phyloP scores from a whole-genome alignment of 2,329 filamentous ascomycete genomes.

The Verticillium zaregamsianum region DNA sequence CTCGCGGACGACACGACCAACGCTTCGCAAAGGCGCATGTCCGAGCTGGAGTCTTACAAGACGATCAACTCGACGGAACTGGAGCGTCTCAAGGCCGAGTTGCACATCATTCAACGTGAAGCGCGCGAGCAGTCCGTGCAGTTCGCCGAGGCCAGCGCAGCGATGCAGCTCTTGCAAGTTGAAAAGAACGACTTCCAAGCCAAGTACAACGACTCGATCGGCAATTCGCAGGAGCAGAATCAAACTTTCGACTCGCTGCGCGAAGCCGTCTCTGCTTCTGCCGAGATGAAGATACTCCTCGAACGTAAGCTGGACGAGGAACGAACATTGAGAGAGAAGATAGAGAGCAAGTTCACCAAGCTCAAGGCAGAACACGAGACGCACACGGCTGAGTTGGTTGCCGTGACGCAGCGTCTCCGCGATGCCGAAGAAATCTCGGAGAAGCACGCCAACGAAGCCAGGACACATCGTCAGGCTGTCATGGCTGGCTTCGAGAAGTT shows the following conservation, averaged over 20 bases:
- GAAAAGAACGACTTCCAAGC: slow-evolving; percentile 76
- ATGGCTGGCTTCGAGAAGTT: slow-evolving; percentile 78
- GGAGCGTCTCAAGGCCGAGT: slow-evolving; percentile 77
- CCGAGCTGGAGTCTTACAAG: slow-evolving; percentile 78
- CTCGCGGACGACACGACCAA: slow-evolving; percentile 84
- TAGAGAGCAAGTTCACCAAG: slow-evolving; percentile 72
- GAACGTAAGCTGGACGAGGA: slow-evolving; percentile 85
- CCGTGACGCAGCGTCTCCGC: slow-evolving; percentile 66
- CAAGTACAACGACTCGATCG: slow-evolving; percentile 63
- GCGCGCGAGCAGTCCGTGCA: slow-evolving; percentile 78
- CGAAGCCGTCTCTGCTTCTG: slow-evolving; percentile 73
- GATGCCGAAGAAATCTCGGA: slow-evolving; percentile 88
- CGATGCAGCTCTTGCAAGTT: slow-evolving; percentile 71
- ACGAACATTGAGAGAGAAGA: slow-evolving; percentile 65
- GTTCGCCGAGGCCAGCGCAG: slow-evolving; percentile 70
- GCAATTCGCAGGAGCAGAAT: slow-evolving; percentile 65
- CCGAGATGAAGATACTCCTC: slow-evolving; percentile 69
- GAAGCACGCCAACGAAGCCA: slow-evolving; percentile 81
- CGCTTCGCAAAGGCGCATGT: slow-evolving; percentile 76
- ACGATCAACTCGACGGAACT: slow-evolving; percentile 81
- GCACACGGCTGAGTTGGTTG: slow-evolving; percentile 71
- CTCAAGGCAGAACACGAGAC: slow-evolving; percentile 82
- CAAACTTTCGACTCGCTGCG: slow-evolving; percentile 71
- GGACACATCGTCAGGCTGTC: slow-evolving; percentile 78
- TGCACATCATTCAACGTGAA: slow-evolving; percentile 74